Base-by-base conservation (phyloP, 2,329 filamentous ascomycete species). In the Capronia coronata region DNA sequence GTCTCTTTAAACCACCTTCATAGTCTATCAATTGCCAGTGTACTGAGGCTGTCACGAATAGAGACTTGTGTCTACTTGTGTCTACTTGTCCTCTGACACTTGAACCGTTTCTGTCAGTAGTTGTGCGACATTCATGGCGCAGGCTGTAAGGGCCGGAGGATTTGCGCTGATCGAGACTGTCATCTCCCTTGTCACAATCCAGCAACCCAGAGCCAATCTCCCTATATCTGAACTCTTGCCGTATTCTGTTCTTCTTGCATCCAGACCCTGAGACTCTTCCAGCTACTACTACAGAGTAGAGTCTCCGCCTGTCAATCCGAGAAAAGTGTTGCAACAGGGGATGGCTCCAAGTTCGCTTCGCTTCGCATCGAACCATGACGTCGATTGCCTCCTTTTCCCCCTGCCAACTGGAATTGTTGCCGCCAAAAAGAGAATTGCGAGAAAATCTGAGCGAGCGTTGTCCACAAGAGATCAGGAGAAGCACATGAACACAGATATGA, bases 281-380 rank as follows among this genome's bases (percentile, higher is more conserved):
- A 22, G 25, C 21, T n/a, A n/a, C n/a, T n/a, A n/a, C n/a, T n/a
- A n/a, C n/a, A n/a, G n/a, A n/a, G n/a, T n/a, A n/a, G n/a, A n/a
- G 49, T 53, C 43, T 47, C 51, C 46, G 19, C 19, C 13, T 39
- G 18, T 27, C 41, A 37, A 43, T 34, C 41, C 16, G 23, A 43
- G 19, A 23, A 23, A n/a, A 13, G 38, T 19, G 32, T 13, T 16
- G 21, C 43, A 43, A 50, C 43, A 48, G 44, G 46, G 46, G 39
- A 39, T 21, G 22, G 44, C 14, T 37, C 30, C 50, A 46, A 53
- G 47, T 49, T 54, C 45, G 48, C 45, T 47, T 54, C 52, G 52
- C 52, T 54, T 54, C 44, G 40, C 18, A 10, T 42, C 25, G 19
- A 42, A 35, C 27, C 52, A 54, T 54, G 52, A 54, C 52, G 52